Conservation (phyloP, 2,329 filamentous ascomycete genomes). For the Trichophyton mentagrophytes region DNA sequence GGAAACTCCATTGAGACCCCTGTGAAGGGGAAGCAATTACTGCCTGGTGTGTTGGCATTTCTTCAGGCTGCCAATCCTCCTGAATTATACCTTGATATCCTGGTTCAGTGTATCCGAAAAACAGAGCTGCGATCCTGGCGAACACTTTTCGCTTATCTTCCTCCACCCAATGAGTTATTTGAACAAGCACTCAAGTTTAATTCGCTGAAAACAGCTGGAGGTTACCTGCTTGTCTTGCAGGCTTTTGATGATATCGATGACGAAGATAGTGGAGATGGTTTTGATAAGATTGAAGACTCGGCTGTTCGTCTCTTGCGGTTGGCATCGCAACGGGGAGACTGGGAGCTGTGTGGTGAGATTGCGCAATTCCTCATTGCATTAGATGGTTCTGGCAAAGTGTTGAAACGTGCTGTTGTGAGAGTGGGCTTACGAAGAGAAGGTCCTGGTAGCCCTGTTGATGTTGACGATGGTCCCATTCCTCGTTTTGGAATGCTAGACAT, state of each 20-base stretch:
- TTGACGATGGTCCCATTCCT: not conserved
- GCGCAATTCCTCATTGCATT: conserved; percentile 90
- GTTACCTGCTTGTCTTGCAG: conserved; percentile 89
- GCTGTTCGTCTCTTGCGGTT: conserved; percentile 67
- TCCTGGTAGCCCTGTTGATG: not conserved
- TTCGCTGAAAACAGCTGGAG: conserved; percentile 84
- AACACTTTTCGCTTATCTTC: conserved; percentile 81
- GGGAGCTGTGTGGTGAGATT: conserved; percentile 90
- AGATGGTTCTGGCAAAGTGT: conserved; percentile 69
- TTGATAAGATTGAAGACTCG: conserved; percentile 42
- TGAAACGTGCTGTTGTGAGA: conserved; percentile 37
- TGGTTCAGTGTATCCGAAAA: conserved; percentile 93
- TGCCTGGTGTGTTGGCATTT: conserved; percentile 46
- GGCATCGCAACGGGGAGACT: conserved; percentile 75
- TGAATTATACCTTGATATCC: conserved; percentile 71
- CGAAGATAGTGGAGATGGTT: conserved; percentile 22
- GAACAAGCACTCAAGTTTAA: conserved; percentile 79
- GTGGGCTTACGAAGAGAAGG: conserved; percentile 20
- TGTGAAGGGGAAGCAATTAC: conserved; percentile 20
- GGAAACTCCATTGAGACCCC: not conserved
- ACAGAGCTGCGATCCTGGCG: conserved; percentile 92
- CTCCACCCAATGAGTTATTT: conserved; percentile 80
- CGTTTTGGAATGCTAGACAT: not conserved
- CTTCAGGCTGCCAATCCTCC: conserved; percentile 58
- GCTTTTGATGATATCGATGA: conserved; percentile 48